phyloP scores from a whole-genome alignment of 352 stramenopile genomes.

The Sclerospora graminicola region DNA sequence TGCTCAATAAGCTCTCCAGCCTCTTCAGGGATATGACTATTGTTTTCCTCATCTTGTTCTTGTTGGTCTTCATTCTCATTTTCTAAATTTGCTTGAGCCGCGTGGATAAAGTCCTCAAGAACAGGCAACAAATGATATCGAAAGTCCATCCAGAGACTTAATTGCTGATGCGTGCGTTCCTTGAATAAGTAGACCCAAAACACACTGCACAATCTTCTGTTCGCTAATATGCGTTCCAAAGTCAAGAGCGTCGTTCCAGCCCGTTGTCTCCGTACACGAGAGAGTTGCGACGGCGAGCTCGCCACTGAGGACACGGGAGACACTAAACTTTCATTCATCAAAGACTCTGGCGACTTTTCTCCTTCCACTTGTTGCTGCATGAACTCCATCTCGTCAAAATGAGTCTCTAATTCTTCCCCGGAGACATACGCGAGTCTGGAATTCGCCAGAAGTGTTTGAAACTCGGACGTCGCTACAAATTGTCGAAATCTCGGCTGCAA shows the following conservation, averaged over 20 bases:
- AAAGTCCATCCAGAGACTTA: slow-evolving; percentile 83
- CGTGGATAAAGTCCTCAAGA: slow-evolving; percentile 42
- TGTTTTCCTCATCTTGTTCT: slow-evolving; percentile 16
- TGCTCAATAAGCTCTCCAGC: slow-evolving; percentile 63
- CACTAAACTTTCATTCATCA: slow-evolving; percentile 2
- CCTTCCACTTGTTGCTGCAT: slow-evolving; percentile 15
- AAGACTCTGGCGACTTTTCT: slow-evolving; percentile 2
- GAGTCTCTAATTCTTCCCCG: slow-evolving; percentile 4
- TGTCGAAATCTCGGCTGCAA: slow-evolving; percentile 60
- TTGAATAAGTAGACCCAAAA: slow-evolving; percentile 86
- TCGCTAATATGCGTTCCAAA: slow-evolving; percentile 59
- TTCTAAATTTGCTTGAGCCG: slow-evolving; percentile 24
- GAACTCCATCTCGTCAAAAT: neutral
- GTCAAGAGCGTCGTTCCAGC: slow-evolving; percentile 47
- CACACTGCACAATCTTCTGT: slow-evolving; percentile 69
- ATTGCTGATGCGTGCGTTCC: slow-evolving; percentile 64
- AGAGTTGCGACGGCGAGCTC: slow-evolving; percentile 9
- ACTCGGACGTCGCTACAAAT: slow-evolving; percentile 50
- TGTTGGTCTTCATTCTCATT: slow-evolving; percentile 18
- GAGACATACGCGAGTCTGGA: slow-evolving; percentile 41
- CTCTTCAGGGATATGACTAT: slow-evolving; percentile 21
- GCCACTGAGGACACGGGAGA: slow-evolving; percentile 10
- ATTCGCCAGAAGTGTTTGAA: slow-evolving; percentile 39
- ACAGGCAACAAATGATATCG: slow-evolving; percentile 58
- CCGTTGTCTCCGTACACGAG: slow-evolving; percentile 12